Conservation (phyloP, 805 yeast genomes). For the Zygosaccharomyces siamensis region DNA sequence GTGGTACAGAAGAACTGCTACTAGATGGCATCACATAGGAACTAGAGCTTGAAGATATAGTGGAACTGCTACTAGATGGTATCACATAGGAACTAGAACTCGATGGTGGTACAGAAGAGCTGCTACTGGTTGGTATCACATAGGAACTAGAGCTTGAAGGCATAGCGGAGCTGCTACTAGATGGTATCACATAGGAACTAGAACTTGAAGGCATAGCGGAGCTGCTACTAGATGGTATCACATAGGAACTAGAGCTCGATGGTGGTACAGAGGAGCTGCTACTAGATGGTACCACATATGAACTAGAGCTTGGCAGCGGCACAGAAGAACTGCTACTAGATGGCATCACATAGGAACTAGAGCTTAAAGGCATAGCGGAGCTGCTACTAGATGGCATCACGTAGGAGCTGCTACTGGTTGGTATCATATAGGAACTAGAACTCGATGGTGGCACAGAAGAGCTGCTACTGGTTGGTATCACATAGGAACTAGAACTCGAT, state of each 20-base stretch:
- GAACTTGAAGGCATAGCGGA: too few relatives aligned
- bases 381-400: background rate
- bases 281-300: too few relatives aligned
- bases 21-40: slow-evolving; percentile 1
- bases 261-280: too few relatives aligned
- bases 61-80: background rate
- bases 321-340: slow-evolving; percentile 1
- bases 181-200: background rate
- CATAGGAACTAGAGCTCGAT: background rate
- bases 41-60: too few relatives aligned
- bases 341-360: background rate
- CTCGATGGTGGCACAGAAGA: background rate
- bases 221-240: too few relatives aligned
- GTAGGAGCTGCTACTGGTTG: too few relatives aligned
- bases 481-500: background rate
- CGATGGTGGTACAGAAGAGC: too few relatives aligned
- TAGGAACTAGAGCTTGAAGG: background rate
- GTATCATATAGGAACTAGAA: background rate
- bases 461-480: background rate
- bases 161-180: background rate
- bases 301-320: background rate
- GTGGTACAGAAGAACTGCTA: background rate
- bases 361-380: background rate
- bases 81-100: too few relatives aligned
- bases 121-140: too few relatives aligned